Evolutionary conservation across 305 asterid genomes (phyloP), one percentile per base, ranked within the genome.

Genomic region (Fraxinus paxiana): DNA sequence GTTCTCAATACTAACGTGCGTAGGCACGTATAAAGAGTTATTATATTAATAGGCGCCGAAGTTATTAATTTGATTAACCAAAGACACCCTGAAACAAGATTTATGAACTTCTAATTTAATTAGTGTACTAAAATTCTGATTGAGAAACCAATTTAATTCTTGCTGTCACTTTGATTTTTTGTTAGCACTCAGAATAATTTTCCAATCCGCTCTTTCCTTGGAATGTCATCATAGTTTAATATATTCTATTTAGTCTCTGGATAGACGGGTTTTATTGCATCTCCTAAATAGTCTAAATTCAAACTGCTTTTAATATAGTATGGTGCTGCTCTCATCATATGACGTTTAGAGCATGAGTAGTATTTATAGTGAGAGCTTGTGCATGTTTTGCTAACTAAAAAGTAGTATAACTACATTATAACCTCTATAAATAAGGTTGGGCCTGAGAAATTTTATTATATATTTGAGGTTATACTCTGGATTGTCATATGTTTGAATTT

Each of bases 231-330:
- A 41, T 69, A 38, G 73, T 78, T 54, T 56, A 74, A 56, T 78
- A 6, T 20, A 63, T 30, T 38, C 22, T 59, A 56, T 28, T 56
- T 4, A 22, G 61, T 84, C 34, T 38, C 72, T 71, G 69, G 73
- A 41, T 41, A 59, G 73, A 59, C 31, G 80, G 35, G 72, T 73
- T 46, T 61, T 38, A 12, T 28, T 56, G 1, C 51, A 10, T 70
- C 61, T 43, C 71, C 78, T 71, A 33, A 56, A 79, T 69, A 77
- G 30, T 70, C 69, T 63, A 31, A 5, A 20, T 72, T 80, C 37
- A 71, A 54, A 67, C 71, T 84, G 77, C 76, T 73, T 73, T 77
- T 22, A 75, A 37, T 48, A 24, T 28, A 17, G 75, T 67, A 43
- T 48, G 80, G 73, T 73, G 69, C 41, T 63, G 26, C 26, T 18